These are phyloP conservation scores for Hypoxylon sp. DNA, from an alignment of 2,329 filamentous ascomycete genomes.

Conservation along the genomic window DNA sequence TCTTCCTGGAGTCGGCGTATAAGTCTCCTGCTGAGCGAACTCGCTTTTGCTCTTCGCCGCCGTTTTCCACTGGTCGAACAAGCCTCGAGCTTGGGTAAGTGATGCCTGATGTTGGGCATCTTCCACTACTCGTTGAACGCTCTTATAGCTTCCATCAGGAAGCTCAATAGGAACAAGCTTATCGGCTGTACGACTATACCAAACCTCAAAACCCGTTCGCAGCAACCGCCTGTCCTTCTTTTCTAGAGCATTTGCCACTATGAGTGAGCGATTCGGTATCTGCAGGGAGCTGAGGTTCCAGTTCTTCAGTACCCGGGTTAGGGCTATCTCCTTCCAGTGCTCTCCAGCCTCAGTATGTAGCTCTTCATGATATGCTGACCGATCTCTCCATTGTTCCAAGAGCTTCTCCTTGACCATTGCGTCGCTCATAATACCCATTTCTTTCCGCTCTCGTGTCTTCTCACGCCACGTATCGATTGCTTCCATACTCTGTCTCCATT, in stretches of 20 bases:
- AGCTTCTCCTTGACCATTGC: slow-evolving; percentile 46
- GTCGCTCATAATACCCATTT: slow-evolving; percentile 44
- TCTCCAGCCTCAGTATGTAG: slow-evolving; percentile 46
- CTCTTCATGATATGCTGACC: slow-evolving; percentile 39
- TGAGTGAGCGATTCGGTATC: slow-evolving; percentile 51
- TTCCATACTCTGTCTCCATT: slow-evolving; percentile 45
- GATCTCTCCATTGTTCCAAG: slow-evolving; percentile 49
- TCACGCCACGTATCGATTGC: slow-evolving; percentile 50
- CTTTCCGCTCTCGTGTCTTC: slow-evolving; percentile 45
- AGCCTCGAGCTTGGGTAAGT: slow-evolving; percentile 43
- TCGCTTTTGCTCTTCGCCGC: slow-evolving; percentile 38
- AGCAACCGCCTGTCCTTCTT: slow-evolving; percentile 52
- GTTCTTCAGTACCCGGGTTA: slow-evolving; percentile 48
- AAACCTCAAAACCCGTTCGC: slow-evolving; percentile 51
- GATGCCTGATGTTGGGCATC: slow-evolving; percentile 47
- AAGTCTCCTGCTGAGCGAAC: slow-evolving; percentile 42
- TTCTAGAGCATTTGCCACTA: slow-evolving; percentile 51
- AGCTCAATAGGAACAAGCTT: slow-evolving; percentile 50
- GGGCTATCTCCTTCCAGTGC: slow-evolving; percentile 47
- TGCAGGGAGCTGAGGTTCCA: slow-evolving; percentile 54
- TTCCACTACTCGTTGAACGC: slow-evolving; percentile 46
- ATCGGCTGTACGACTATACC: slow-evolving; percentile 51
- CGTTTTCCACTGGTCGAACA: slow-evolving; percentile 48
- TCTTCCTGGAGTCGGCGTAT: slow-evolving; percentile 53
- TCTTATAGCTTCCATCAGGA: slow-evolving; percentile 47